These are phyloP conservation scores for Drosera capensis DNA, from an alignment of 148 eudicot species.

Conservation along the genomic window DNA sequence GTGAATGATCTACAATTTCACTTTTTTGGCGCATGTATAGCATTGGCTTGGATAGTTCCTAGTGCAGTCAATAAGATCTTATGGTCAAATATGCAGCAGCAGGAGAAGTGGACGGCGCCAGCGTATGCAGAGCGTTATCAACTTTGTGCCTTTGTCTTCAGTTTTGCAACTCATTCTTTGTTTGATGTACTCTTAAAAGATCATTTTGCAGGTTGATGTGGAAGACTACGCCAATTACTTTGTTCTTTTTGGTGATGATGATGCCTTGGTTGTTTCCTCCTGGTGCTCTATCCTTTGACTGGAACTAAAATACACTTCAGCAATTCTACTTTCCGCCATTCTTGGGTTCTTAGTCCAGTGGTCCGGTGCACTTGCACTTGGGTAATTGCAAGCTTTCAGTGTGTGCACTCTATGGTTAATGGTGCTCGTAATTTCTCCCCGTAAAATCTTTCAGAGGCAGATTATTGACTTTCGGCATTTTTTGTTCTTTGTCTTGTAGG, in stretches of 20 bases:
- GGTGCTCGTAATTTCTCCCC: too few relatives aligned
- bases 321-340: slow-evolving; percentile 58
- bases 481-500: slow-evolving; percentile 19
- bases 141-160: background rate
- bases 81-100: slow-evolving; percentile 95
- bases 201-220: slow-evolving; percentile 64
- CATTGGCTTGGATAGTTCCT: slow-evolving; percentile 89
- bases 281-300: slow-evolving; percentile 49
- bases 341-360: slow-evolving; percentile 94
- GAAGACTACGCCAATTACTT: slow-evolving; percentile 84
- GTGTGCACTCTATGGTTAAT: too few relatives aligned
- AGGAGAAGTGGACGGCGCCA: slow-evolving; percentile 83
- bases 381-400: slow-evolving; percentile 35
- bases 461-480: background rate
- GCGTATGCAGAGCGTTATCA: slow-evolving; percentile 63
- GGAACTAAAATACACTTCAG: slow-evolving; percentile 43
- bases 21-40: slow-evolving; percentile 88
- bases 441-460: too few relatives aligned
- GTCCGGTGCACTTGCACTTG: slow-evolving; percentile 95
- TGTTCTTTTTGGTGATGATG: slow-evolving; percentile 60
- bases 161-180: background rate
- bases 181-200: slow-evolving; percentile 1
- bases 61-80: slow-evolving; percentile 87
- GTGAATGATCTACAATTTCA: slow-evolving; percentile 88
- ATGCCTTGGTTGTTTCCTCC: slow-evolving; percentile 96